A percentile compares a stretch with the other conserved stretches of the same genome.
phyloP scores from a whole-genome alignment of 257 asterid genomes.

The Solanum neorickii region DNA sequence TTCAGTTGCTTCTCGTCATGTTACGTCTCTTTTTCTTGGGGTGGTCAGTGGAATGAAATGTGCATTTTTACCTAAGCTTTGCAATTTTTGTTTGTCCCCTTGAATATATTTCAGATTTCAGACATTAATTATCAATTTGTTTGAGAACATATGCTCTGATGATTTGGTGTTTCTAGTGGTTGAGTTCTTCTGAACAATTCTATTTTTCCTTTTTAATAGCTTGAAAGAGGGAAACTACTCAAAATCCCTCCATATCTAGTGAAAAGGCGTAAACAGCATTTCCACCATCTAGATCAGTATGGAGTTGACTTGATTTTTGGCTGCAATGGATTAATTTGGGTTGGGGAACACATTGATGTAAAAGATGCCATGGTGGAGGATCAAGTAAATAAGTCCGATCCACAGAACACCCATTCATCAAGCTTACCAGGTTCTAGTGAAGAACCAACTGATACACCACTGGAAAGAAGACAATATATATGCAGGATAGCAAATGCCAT shows the following conservation, averaged over 20 bases:
- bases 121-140: not conserved
- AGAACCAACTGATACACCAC: constrained; percentile 41
- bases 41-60: not conserved
- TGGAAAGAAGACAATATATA: constrained; percentile 49
- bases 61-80: not conserved
- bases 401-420: constrained; percentile 14
- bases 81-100: not conserved
- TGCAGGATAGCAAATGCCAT: constrained; percentile 81
- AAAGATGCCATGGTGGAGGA: constrained; percentile 61
- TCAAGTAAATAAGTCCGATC: constrained; percentile 32
- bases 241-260: constrained; percentile 70
- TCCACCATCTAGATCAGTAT: constrained; percentile 64
- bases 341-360: constrained; percentile 76
- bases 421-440: constrained; percentile 16
- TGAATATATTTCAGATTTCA: not conserved
- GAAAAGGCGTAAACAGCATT: constrained; percentile 85
- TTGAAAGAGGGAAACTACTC: constrained; percentile 72
- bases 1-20: not conserved
- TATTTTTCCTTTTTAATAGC: constrained; percentile 28
- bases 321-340: constrained; percentile 85
- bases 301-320: constrained; percentile 85
- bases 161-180: not conserved
- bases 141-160: not conserved
- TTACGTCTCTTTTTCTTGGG: not conserved
- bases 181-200: not conserved